Percentiles rank a stretch among this genome's conserved stretches.
These are phyloP conservation scores for Penicillium paxilli DNA, from an alignment of 495 filamentous ascomycete genomes.

Conservation along the genomic window DNA sequence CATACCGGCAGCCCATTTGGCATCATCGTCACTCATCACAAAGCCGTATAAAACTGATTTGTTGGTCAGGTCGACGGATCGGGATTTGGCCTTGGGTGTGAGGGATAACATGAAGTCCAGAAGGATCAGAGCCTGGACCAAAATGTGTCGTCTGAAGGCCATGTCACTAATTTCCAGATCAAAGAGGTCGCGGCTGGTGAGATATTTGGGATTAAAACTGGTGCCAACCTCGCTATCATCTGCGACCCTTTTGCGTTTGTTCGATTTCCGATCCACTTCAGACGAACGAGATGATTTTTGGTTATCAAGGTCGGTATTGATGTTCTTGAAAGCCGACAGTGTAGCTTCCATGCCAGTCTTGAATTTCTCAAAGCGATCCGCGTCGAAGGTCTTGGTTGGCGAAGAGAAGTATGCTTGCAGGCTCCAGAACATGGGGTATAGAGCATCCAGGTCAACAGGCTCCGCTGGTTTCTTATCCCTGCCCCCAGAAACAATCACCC, in stretches of 20 bases:
- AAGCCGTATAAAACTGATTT: slow-evolving; percentile 85
- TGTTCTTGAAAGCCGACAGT: slow-evolving; percentile 72
- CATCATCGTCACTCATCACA: slow-evolving; percentile 75
- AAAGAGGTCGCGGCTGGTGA: slow-evolving; percentile 93
- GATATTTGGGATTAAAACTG: slow-evolving; percentile 93
- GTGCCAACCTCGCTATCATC: slow-evolving; percentile 64
- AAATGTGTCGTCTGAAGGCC: slow-evolving; percentile 87
- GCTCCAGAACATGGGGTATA: slow-evolving; percentile 95
- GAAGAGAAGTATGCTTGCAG: slow-evolving; percentile 90
- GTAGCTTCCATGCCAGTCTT: slow-evolving; percentile 76
- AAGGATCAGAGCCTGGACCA: slow-evolving; percentile 91
- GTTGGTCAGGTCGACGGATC: slow-evolving; percentile 69
- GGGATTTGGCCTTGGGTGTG: slow-evolving; percentile 77
- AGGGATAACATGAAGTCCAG: slow-evolving; percentile 91
- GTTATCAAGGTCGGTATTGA: slow-evolving; percentile 66
- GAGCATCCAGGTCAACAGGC: slow-evolving; percentile 61
- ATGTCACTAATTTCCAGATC: slow-evolving; percentile 93
- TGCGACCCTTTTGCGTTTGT: slow-evolving; percentile 71
- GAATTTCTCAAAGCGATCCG: slow-evolving; percentile 70
- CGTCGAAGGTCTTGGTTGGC: slow-evolving; percentile 75
- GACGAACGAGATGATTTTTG: slow-evolving; percentile 48
- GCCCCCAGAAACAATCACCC: slow-evolving; percentile 52
- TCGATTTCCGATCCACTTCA: slow-evolving; percentile 60
- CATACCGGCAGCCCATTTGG: slow-evolving; percentile 77
- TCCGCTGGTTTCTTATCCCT: slow-evolving; percentile 42